A percentile compares a stretch with the other conserved stretches of the same genome.
Conservation (phyloP, 2,329 filamentous ascomycete genomes). For the Remersonia thermophila region DNA sequence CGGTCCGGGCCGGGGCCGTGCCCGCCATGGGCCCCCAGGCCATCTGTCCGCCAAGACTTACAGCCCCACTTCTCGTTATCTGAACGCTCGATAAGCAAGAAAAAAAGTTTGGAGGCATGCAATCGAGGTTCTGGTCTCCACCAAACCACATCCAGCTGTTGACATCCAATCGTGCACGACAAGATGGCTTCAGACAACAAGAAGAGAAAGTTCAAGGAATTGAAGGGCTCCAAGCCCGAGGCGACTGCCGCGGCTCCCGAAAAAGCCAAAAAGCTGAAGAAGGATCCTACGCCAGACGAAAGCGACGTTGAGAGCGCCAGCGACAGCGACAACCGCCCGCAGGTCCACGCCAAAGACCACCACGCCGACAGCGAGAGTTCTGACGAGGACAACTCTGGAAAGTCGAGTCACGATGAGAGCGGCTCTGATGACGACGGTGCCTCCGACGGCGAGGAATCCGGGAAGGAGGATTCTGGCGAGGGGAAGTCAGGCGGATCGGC, state of each 20-base stretch:
- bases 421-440: slow-evolving; percentile 18
- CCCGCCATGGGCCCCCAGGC: too few species aligned
- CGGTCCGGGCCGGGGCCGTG: too few species aligned
- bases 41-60: too few species aligned
- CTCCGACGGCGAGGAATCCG: slow-evolving; percentile 9
- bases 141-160: too few species aligned
- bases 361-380: slow-evolving; percentile 1
- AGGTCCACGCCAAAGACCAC: slow-evolving; percentile 8
- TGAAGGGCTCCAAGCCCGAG: slow-evolving; percentile 15
- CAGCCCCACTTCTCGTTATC: too few species aligned
- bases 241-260: slow-evolving; percentile 1
- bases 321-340: slow-evolving; percentile 6
- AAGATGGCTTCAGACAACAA: slow-evolving; percentile 24
- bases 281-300: slow-evolving; percentile 13
- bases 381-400: slow-evolving; percentile 5
- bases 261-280: slow-evolving; percentile 17
- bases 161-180: too few species aligned
- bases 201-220: slow-evolving; percentile 26
- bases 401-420: slow-evolving; percentile 16
- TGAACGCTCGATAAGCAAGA: too few species aligned
- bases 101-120: too few species aligned
- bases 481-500: slow-evolving; percentile 21
- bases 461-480: too few species aligned
- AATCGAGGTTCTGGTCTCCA: too few species aligned
- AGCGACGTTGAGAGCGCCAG: slow-evolving; percentile 13